Base-by-base conservation (phyloP, 108 stramenopile genomes). In the Phaeodactylum tricornutum region DNA sequence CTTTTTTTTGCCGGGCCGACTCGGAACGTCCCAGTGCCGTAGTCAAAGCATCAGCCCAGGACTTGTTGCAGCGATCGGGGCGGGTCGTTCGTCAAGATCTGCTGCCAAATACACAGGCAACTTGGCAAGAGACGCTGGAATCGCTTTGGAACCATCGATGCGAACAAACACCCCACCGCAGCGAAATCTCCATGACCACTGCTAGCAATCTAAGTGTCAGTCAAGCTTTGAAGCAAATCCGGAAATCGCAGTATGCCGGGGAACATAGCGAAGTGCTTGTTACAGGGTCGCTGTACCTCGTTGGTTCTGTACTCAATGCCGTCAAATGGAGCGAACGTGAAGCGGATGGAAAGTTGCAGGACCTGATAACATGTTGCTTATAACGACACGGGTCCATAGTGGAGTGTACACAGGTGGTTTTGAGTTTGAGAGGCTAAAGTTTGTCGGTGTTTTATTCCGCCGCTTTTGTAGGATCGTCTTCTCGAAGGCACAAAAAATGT, bases 221-320 rank as follows among this genome's bases (percentile, higher is more conserved):
- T 14, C 33, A 53, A 32, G 57, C 39, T 28, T 34, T 36, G 27
- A 42, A 63, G 25, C 21, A 43, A 32, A 46, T 63, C 12, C 22
- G 29, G 28, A n/a, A 32, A 0, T 24, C 24, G 29, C 38, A 29
- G 21, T 35, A 19, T 7, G 26, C 22, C 11, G 38, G 7, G 28
- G 53, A 58, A 56, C 48, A 16, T 36, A 43, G 61, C 1, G 69
- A 79, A 47, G 69, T 88, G 7, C 69, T 77, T 12, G 69, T 81
- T 35, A 82, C 87, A 34, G 87, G 87, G 14, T 84, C 82, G 20
- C 50, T 89, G 29, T 89, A 89, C 46, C 55, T 89, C 20, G 87
- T 84, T 29, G 87, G 87, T 16, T 70, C 68, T 16, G 74, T 64
- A 12, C 54, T 80, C 29, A 50, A 69, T 30, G 71, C 71, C 12